These are phyloP conservation scores for Bathelium albidoporum DNA, from an alignment of 495 filamentous ascomycete species.

Conservation along the genomic window DNA sequence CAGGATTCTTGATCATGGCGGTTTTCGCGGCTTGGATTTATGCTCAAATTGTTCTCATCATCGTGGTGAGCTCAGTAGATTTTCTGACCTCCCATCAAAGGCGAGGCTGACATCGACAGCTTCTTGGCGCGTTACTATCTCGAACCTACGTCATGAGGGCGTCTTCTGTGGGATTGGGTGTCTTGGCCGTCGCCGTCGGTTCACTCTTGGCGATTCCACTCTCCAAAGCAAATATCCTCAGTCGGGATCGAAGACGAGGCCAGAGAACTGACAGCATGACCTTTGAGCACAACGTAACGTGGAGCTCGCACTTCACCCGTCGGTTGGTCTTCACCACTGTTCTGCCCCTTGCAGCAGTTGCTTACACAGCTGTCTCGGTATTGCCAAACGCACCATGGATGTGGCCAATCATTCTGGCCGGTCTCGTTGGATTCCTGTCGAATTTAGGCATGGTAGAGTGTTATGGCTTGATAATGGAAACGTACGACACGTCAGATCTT, in stretches of 20 bases:
- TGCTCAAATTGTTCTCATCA: conserved; percentile 57
- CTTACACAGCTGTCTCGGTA: conserved; percentile 52
- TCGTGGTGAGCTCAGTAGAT: conserved; percentile 37
- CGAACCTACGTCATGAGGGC: conserved; percentile 51
- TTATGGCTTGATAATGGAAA: conserved; percentile 68
- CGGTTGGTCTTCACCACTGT: conserved; percentile 52
- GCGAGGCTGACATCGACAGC: conserved; percentile 30
- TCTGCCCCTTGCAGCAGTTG: conserved; percentile 53
- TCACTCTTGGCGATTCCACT: conserved; percentile 58
- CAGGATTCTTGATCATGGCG: conserved; percentile 60
- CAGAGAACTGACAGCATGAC: conserved; percentile 50
- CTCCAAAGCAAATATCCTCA: conserved; percentile 58
- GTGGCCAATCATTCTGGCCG: conserved; percentile 56
- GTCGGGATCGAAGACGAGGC: conserved; percentile 44
- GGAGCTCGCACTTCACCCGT: conserved; percentile 59
- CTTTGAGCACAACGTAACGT: conserved; percentile 40
- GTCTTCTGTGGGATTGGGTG: conserved; percentile 51
- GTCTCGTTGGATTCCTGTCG: conserved; percentile 54
- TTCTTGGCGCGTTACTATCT: conserved; percentile 57
- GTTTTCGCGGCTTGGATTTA: conserved; percentile 69
- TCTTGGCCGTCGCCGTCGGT: conserved; percentile 53
- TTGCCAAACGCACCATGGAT: conserved; percentile 48
- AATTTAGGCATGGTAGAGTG: conserved; percentile 67
- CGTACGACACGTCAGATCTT: conserved; percentile 65
- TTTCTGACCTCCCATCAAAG: conserved; percentile 4